Percentiles rank a stretch among this genome's conserved stretches.
Evolutionary conservation across 2,329 filamentous ascomycete genomes (phyloP).

Genomic region (Biscogniauxia sp.): DNA sequence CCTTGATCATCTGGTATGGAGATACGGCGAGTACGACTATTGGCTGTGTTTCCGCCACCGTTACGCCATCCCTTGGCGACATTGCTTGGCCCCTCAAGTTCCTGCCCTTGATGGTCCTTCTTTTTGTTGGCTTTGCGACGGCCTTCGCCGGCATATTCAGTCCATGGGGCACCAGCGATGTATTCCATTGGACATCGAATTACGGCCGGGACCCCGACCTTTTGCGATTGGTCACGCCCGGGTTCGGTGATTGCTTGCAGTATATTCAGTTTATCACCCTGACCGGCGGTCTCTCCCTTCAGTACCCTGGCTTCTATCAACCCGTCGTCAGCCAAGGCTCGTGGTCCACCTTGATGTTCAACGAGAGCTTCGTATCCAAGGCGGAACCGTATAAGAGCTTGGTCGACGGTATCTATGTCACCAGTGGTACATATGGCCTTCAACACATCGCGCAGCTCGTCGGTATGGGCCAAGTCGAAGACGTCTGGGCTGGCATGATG

Average conservation of each 20-base stretch:
- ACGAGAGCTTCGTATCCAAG: conserved; percentile 78
- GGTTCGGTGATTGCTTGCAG: conserved; percentile 93
- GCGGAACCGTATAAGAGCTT: conserved; percentile 64
- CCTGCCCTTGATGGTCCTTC: conserved; percentile 73
- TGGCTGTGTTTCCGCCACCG: conserved; percentile 75
- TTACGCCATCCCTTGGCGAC: conserved; percentile 78
- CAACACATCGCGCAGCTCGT: conserved; percentile 76
- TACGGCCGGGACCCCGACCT: conserved; percentile 93
- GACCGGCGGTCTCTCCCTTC: conserved; percentile 80
- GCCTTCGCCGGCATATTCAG: conserved; percentile 82
- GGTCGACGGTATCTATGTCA: conserved; percentile 82
- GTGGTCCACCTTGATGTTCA: conserved; percentile 93
- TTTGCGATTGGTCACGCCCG: conserved; percentile 87
- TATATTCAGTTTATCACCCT: conserved; percentile 93
- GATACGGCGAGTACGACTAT: conserved; percentile 62
- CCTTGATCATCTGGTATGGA: conserved; percentile 72
- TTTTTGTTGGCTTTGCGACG: conserved; percentile 79
- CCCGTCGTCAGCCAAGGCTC: conserved; percentile 82
- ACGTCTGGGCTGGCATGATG: conserved; percentile 94
- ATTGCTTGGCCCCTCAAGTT: conserved; percentile 70
- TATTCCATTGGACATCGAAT: conserved; percentile 97
- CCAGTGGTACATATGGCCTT: conserved; percentile 75
- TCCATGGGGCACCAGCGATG: conserved; percentile 87
- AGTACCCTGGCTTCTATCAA: conserved; percentile 93
- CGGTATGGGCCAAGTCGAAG: conserved; percentile 71